Conservation (phyloP, 176 grass and related monocot species). For the Panicum miliaceum region DNA sequence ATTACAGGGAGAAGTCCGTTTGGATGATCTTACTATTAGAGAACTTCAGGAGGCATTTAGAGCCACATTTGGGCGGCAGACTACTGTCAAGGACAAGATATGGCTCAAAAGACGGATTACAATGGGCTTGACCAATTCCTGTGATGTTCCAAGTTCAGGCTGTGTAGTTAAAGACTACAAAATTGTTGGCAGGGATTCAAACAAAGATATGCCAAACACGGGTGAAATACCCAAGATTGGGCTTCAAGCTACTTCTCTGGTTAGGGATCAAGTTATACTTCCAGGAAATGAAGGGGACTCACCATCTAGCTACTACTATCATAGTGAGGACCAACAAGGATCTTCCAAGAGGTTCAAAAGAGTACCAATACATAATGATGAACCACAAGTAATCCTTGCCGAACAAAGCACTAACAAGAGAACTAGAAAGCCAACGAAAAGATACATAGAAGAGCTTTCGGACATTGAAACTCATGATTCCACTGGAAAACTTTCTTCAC, state of each 20-base stretch:
- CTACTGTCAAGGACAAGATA: slow-evolving; percentile 98
- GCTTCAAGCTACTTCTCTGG: slow-evolving; percentile 39
- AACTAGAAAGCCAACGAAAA: slow-evolving; percentile 92
- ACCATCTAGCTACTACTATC: slow-evolving; percentile 50
- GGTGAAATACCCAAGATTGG: slow-evolving; percentile 31
- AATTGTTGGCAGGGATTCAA: slow-evolving; percentile 54
- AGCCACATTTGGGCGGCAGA: slow-evolving; percentile 88
- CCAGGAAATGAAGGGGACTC: slow-evolving; percentile 47
- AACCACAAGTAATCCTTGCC: slow-evolving; percentile 40
- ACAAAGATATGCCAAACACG: slow-evolving; percentile 27
- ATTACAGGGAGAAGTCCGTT: slow-evolving; percentile 71
- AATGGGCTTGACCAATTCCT: slow-evolving; percentile 95
- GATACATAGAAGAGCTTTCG: slow-evolving; percentile 94
- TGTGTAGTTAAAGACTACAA: slow-evolving; percentile 86
- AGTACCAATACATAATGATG: slow-evolving; percentile 42
- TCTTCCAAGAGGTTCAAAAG: slow-evolving; percentile 60
- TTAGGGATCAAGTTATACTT: slow-evolving; percentile 46
- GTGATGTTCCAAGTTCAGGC: slow-evolving; percentile 74
- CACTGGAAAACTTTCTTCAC: slow-evolving; percentile 55
- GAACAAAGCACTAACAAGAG: slow-evolving; percentile 64
- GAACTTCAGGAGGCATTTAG: slow-evolving; percentile 96
- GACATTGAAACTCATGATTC: slow-evolving; percentile 61
- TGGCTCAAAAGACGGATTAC: slow-evolving; percentile 96
- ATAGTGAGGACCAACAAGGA: slow-evolving; percentile 55
- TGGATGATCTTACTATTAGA: slow-evolving; percentile 92